Conservation (phyloP, 768 basidiomycete genomes). For the Termitomyces titanicus region DNA sequence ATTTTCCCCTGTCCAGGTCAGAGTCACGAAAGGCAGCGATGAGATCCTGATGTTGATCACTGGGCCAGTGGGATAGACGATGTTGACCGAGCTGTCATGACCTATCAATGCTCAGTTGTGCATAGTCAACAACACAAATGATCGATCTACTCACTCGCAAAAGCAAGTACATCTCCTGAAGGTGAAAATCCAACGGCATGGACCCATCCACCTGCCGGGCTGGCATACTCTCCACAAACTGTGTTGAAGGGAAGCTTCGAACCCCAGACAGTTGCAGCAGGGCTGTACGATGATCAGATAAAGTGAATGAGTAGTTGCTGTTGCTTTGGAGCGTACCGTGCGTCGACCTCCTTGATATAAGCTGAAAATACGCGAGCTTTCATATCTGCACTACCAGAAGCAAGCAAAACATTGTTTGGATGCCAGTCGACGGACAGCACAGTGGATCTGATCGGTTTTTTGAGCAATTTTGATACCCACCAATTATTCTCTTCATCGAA, state of each 20-base stretch:
- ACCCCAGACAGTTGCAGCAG: constrained; percentile 91
- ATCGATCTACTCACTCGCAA: constrained; percentile 67
- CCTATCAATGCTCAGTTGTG: constrained; percentile 40
- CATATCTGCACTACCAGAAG: constrained; percentile 96
- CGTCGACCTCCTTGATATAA: constrained; percentile 97
- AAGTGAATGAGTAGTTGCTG: neutral
- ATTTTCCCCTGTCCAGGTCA: constrained; percentile 84
- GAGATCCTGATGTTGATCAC: constrained; percentile 73
- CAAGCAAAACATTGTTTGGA: constrained; percentile 96
- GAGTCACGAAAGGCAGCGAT: constrained; percentile 77
- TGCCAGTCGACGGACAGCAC: constrained; percentile 97
- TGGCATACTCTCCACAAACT: constrained; percentile 89
- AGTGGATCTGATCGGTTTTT: constrained; percentile 96
- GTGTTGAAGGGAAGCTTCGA: constrained; percentile 98
- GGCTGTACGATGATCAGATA: constrained; percentile 43
- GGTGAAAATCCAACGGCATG: constrained; percentile 96
- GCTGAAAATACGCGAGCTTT: constrained; percentile 97
- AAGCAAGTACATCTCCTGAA: constrained; percentile 91
- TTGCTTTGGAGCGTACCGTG: constrained; percentile 50
- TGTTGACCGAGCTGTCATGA: constrained; percentile 90
- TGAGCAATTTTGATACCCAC: constrained; percentile 97
- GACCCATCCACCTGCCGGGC: constrained; percentile 94
- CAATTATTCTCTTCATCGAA: constrained; percentile 98
- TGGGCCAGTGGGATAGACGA: constrained; percentile 87
- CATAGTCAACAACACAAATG: neutral